Evolutionary conservation across 352 stramenopile species (phyloP).

Genomic region (Thraustotheca clavata): DNA sequence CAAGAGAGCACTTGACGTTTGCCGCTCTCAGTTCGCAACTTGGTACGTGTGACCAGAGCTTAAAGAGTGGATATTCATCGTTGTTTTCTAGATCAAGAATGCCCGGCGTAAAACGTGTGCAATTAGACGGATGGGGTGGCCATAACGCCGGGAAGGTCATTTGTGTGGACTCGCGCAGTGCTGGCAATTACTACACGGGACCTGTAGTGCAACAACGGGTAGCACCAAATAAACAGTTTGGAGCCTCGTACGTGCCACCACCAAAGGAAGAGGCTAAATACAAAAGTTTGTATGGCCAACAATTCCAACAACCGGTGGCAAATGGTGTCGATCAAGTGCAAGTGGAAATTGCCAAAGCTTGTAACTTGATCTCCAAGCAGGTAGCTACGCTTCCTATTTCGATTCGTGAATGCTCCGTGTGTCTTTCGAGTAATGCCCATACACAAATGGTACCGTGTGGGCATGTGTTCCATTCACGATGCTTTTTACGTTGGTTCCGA

Average conservation of each 20-base stretch:
- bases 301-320: background rate
- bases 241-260: background rate
- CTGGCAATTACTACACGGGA: background rate
- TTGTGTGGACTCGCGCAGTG: conserved; percentile 11
- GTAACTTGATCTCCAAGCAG: conserved; percentile 43
- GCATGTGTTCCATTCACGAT: conserved; percentile 72
- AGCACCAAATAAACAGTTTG: background rate
- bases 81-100: conserved; percentile 11
- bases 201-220: background rate
- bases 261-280: background rate
- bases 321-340: conserved; percentile 45
- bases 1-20: too few relatives aligned
- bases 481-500: conserved; percentile 74
- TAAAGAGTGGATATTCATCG: too few relatives aligned
- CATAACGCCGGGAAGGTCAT: conserved; percentile 13
- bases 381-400: conserved; percentile 37
- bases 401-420: conserved; percentile 63
- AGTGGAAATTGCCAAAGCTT: conserved; percentile 52
- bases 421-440: conserved; percentile 57
- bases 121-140: conserved; percentile 19
- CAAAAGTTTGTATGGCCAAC: background rate
- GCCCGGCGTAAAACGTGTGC: conserved; percentile 21
- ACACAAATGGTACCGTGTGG: conserved; percentile 57
- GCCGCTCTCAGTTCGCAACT: too few relatives aligned
- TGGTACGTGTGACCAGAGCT: too few relatives aligned